Conservation (phyloP, 345 rosid genomes). For the Abelmoschus esculentus region DNA sequence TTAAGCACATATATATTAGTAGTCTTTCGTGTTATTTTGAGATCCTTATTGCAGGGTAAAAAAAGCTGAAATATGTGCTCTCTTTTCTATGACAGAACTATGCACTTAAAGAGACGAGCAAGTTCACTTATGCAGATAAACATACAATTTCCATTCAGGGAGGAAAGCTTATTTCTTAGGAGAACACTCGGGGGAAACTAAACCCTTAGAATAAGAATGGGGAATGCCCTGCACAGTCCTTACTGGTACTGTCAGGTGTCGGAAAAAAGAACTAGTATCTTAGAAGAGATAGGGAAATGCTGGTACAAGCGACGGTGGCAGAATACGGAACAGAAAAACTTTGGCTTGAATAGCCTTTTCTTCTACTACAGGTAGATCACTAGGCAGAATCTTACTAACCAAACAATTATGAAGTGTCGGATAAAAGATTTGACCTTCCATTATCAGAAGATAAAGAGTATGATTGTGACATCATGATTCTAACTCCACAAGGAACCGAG, state of each 20-base stretch:
- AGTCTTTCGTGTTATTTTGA: neutral
- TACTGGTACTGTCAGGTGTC: too few relatives aligned
- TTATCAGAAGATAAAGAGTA: too few relatives aligned
- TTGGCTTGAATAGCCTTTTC: neutral
- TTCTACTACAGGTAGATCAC: neutral
- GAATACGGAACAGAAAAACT: neutral
- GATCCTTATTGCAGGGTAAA: slow-evolving; percentile 3
- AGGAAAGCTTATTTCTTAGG: neutral
- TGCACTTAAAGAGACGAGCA: neutral
- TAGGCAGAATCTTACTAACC: neutral
- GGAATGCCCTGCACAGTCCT: neutral
- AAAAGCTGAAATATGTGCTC: neutral
- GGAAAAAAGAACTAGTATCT: neutral
- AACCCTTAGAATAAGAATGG: neutral
- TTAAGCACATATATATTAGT: neutral
- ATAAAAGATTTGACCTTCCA: neutral
- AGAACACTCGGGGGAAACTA: neutral
- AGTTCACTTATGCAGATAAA: neutral
- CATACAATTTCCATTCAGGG: neutral
- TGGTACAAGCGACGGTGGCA: neutral
- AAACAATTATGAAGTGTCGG: neutral
- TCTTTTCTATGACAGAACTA: neutral
- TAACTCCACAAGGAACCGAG: too few relatives aligned
- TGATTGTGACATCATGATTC: too few relatives aligned
- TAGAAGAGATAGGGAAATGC: neutral